Conservation (phyloP, 306 rosid species). For the Cyamopsis tetragonoloba region DNA sequence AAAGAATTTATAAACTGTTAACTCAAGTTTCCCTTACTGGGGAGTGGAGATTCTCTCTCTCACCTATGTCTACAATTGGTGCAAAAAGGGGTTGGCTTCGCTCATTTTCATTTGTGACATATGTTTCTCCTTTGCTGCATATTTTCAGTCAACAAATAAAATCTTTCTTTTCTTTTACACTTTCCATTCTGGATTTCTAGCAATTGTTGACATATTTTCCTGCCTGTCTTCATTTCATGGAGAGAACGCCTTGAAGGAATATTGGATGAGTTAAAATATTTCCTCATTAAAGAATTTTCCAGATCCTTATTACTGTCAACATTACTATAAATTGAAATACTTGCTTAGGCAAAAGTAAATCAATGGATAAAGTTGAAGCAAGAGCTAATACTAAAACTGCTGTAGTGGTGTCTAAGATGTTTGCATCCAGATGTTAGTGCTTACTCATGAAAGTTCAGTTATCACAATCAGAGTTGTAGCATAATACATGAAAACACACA, state of each 20-base stretch:
- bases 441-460: neutral
- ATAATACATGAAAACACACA: neutral
- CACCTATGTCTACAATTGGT: constrained; percentile 1
- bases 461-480: neutral
- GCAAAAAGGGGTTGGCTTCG: neutral
- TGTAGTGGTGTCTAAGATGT: neutral
- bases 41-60: too few species aligned
- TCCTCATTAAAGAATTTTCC: neutral
- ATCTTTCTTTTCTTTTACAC: too few species aligned
- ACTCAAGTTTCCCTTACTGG: neutral
- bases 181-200: too few species aligned
- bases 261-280: neutral
- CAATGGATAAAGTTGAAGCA: neutral
- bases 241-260: neutral
- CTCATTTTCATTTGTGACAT: too few species aligned
- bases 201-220: neutral
- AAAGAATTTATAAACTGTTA: neutral
- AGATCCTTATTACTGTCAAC: neutral
- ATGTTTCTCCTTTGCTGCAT: too few species aligned
- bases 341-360: neutral
- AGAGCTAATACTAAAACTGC: constrained; percentile 2
- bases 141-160: too few species aligned
- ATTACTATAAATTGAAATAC: neutral
- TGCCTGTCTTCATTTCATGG: neutral
- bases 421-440: neutral